Conservation (phyloP, 176 grass and related monocot genomes). For the Oryza glaberrima region DNA sequence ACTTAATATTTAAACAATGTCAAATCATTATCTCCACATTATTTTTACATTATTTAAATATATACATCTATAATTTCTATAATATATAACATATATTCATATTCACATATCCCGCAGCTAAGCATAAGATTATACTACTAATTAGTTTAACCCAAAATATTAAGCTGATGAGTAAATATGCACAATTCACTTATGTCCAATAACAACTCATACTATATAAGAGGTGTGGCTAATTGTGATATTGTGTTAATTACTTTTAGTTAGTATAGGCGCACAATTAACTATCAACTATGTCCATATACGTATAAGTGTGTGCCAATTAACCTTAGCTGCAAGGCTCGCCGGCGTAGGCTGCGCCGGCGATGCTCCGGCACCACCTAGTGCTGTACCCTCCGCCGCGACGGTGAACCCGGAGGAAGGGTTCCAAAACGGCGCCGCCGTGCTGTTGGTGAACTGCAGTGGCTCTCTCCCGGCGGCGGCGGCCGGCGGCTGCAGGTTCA, state of each 20-base stretch:
- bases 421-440: conserved; percentile 59
- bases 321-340: conserved; percentile 29
- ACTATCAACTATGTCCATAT: background rate
- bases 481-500: conserved; percentile 41
- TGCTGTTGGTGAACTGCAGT: conserved; percentile 52
- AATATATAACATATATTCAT: too few relatives aligned
- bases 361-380: background rate
- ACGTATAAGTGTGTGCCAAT: background rate
- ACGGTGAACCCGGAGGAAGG: conserved; percentile 29
- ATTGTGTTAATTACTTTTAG: background rate
- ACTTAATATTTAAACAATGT: too few relatives aligned
- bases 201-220: too few relatives aligned
- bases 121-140: too few relatives aligned
- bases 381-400: background rate
- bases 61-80: too few relatives aligned
- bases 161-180: too few relatives aligned
- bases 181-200: too few relatives aligned
- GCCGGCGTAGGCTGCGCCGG: background rate
- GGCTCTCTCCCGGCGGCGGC: background rate
- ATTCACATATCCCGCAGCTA: too few relatives aligned
- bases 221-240: too few relatives aligned
- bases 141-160: too few relatives aligned
- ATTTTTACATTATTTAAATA: too few relatives aligned
- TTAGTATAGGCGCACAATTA: background rate
- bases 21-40: too few relatives aligned